Evolutionary conservation across 257 asterid genomes (phyloP), one percentile per base, ranked within the genome.

Genomic region (Schizonepeta tenuifolia): DNA sequence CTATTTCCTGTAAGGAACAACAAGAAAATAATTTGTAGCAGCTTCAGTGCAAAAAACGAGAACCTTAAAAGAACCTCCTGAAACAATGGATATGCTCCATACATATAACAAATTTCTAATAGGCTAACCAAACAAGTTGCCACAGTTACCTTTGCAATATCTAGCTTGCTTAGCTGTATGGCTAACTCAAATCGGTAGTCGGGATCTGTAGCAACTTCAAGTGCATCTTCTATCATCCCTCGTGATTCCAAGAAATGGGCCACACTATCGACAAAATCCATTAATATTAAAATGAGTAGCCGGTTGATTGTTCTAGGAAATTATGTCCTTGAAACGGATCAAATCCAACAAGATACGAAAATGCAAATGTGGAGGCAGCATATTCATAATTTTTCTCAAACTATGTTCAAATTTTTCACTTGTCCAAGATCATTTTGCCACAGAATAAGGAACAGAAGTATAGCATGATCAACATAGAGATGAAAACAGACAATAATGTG

Each of bases 101-200:
- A 17, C 56, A 36, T 58, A 44, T 58, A 44, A 36, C 14, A 18
- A 67, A 18, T 35, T 15, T 31, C 59, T 14, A 43, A 67, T 28
- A 21, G 33, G 21, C 47, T 44, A 70, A 74, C 50, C 56, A 70
- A 28, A 66, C 46, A 53, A 66, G 74, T 67, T 43, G 18, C 53
- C 33, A 60, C 62, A 58, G 65, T 73, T 82, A 89, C 99, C 97
- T 91, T 80, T 11, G 98, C 99, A 79, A 86, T 90, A 22, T 85
- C 97, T 70, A 95, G 89, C 75, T 82, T 90, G 73, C 98, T 93
- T 35, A 95, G 84, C 78, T 92, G 98, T 76, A 95, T 86, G 78
- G 99, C 96, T 33, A 95, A 84, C 82, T 95, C 98, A 84, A 95
- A 95, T 89, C 93, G 87, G 87, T 95, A 92, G 75, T 95, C 99